These are phyloP conservation scores for Acacia concinna DNA, from an alignment of 331 rosid genomes.

Conservation along the genomic window DNA sequence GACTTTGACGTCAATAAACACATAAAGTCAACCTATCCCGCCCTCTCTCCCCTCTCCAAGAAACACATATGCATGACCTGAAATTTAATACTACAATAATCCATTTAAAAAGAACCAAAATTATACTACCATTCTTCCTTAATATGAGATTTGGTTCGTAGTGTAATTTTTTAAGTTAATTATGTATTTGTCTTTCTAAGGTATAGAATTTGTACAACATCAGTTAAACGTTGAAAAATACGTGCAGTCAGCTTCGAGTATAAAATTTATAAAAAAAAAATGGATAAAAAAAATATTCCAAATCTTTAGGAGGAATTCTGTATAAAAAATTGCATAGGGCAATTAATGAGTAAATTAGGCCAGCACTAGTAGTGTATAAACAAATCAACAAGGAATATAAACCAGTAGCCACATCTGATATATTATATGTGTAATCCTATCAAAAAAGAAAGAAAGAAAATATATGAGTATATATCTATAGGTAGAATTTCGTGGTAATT, in stretches of 20 bases:
- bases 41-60: neutral
- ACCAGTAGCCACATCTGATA: neutral
- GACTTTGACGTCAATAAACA: slow-evolving; percentile 55
- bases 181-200: neutral
- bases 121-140: too few relatives aligned
- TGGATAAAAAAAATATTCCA: neutral
- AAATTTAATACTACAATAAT: neutral
- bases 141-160: too few relatives aligned
- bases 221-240: neutral
- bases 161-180: neutral
- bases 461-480: accelerated
- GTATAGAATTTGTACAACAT: neutral
- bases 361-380: neutral
- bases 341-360: neutral
- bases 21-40: slow-evolving; percentile 35
- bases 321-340: neutral
- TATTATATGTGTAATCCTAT: too few relatives aligned
- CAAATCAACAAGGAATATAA: neutral
- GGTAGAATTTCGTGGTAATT: neutral
- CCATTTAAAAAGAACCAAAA: neutral
- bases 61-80: neutral
- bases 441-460: neutral
- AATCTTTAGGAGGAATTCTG: neutral
- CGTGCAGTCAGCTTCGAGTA: neutral
- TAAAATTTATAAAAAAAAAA: neutral